A percentile compares a stretch with the other conserved stretches of the same genome.
Conservation (phyloP, 345 rosid genomes). For the Cochlearia excelsa region DNA sequence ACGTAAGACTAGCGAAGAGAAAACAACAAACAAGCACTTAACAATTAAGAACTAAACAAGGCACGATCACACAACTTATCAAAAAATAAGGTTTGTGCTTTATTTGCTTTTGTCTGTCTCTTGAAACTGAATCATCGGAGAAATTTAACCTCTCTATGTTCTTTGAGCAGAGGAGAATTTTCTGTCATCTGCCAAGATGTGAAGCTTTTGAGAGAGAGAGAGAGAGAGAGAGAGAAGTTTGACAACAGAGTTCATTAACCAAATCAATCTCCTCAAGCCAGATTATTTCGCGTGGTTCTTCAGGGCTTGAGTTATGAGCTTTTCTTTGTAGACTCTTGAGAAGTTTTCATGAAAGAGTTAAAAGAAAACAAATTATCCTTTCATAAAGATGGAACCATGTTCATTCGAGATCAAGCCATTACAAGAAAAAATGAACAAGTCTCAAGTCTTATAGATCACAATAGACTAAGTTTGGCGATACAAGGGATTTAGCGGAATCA, state of each 20-base stretch:
- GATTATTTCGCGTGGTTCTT: no score
- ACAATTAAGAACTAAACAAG: slow-evolving; percentile 4
- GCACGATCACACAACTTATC: background rate
- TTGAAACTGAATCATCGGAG: no score
- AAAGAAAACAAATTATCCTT: slow-evolving; percentile 12
- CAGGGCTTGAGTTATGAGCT: no score
- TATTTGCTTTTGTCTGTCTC: background rate
- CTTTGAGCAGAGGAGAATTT: no score
- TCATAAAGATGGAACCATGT: slow-evolving; percentile 20
- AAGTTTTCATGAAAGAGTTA: background rate
- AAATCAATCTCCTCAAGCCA: no score
- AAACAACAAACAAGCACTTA: background rate
- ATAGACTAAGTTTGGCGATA: slow-evolving; percentile 24
- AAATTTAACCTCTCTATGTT: no score
- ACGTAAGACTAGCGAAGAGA: no score
- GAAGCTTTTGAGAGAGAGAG: no score
- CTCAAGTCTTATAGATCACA: background rate
- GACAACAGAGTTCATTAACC: no score
- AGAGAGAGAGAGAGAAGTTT: no score
- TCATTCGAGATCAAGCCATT: slow-evolving; percentile 26
- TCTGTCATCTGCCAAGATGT: no score
- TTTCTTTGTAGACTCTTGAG: no score
- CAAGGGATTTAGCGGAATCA: slow-evolving; percentile 28
- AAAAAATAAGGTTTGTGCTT: background rate
- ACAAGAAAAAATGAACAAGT: slow-evolving; percentile 9